Evolutionary conservation across 2,329 filamentous ascomycete genomes (phyloP).

Genomic region (Parastagonospora nodorum): DNA sequence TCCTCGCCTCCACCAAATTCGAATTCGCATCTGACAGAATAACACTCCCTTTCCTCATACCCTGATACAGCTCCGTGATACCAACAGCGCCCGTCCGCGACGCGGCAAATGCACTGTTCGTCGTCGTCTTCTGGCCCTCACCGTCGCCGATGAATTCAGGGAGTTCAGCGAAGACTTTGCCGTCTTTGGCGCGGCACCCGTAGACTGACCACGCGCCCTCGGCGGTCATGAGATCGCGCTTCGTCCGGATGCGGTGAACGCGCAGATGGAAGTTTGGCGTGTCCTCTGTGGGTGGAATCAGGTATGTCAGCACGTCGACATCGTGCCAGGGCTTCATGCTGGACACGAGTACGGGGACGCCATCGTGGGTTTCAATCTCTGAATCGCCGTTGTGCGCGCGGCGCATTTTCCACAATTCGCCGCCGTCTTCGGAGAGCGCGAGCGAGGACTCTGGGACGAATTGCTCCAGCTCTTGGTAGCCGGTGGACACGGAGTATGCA

Average conservation of each 20-base stretch:
- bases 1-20: constrained; percentile 74
- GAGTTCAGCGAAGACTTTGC: constrained; percentile 55
- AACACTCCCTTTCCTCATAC: constrained; percentile 62
- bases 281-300: constrained; percentile 64
- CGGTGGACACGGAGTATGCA: constrained; percentile 77
- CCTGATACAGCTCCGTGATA: constrained; percentile 52
- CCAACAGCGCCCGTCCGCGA: constrained; percentile 58
- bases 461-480: constrained; percentile 75
- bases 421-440: constrained; percentile 75
- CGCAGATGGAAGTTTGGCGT: constrained; percentile 71
- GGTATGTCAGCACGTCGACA: constrained; percentile 67
- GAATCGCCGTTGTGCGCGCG: constrained; percentile 66
- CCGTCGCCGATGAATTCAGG: constrained; percentile 2
- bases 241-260: constrained; percentile 65
- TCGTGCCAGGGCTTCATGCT: constrained; percentile 74
- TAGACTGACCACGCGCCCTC: constrained; percentile 76
- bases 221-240: constrained; percentile 68
- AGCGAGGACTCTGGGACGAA: constrained; percentile 77
- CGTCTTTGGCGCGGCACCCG: constrained; percentile 64
- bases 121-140: constrained; percentile 34
- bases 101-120: constrained; percentile 50
- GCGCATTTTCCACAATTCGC: constrained; percentile 80
- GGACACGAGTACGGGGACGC: constrained; percentile 66
- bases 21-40: constrained; percentile 80
- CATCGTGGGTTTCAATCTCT: constrained; percentile 62